phyloP scores from a whole-genome alignment of 2,329 filamentous ascomycete species.

The Pseudogymnoascus sp. region DNA sequence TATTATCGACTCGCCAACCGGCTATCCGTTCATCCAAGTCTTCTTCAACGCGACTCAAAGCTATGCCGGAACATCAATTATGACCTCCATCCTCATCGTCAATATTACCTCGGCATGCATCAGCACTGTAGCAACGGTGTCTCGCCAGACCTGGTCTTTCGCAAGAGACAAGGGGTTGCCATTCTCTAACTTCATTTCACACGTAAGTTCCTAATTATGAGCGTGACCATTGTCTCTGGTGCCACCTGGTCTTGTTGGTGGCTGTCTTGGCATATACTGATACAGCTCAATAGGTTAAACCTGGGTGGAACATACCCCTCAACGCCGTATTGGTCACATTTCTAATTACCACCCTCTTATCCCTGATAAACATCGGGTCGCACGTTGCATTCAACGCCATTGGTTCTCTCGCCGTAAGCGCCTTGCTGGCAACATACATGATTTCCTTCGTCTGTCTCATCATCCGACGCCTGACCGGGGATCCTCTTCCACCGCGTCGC shows the following conservation, averaged over 20 bases:
- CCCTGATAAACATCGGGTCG: conserved; percentile 42
- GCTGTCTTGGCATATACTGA: background rate
- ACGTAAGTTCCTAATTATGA: conserved; percentile 22
- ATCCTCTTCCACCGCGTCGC: conserved; percentile 33
- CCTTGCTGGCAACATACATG: conserved; percentile 45
- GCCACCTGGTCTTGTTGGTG: background rate
- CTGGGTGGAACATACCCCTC: conserved; percentile 34
- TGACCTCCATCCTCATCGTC: conserved; percentile 38
- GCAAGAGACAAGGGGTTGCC: conserved; percentile 39
- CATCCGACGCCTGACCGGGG: conserved; percentile 34
- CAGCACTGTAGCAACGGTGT: conserved; percentile 30
- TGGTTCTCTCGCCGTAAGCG: conserved; percentile 41
- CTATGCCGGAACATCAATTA: conserved; percentile 36
- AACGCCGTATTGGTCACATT: conserved; percentile 25
- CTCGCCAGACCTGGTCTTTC: conserved; percentile 37
- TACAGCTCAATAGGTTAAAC: conserved; percentile 25
- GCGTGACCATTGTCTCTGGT: background rate
- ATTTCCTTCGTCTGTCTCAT: conserved; percentile 39
- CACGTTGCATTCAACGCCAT: conserved; percentile 45
- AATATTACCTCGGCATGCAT: conserved; percentile 34
- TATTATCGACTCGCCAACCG: conserved; percentile 34
- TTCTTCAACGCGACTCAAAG: conserved; percentile 41
- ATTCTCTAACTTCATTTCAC: conserved; percentile 33
- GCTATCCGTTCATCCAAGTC: conserved; percentile 43
- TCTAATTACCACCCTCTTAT: conserved; percentile 16